phyloP scores from a whole-genome alignment of 306 rosid genomes.

The Cucumis hystrix region DNA sequence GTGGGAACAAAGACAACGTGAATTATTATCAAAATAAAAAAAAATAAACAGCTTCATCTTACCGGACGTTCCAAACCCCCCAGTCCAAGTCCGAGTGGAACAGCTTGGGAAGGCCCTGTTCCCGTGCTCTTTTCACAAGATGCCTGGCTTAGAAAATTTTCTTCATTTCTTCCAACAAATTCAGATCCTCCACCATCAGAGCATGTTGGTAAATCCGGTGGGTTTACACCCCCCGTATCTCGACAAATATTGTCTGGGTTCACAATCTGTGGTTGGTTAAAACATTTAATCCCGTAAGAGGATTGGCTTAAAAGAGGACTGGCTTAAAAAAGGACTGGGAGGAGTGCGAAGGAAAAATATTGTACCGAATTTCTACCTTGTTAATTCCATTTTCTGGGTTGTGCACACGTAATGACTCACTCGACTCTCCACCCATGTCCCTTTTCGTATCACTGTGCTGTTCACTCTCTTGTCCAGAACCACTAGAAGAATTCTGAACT shows the following conservation, averaged over 20 bases:
- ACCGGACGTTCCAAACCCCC: constrained; percentile 50
- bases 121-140: constrained; percentile 23
- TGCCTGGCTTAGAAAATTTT: constrained; percentile 17
- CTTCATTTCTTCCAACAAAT: constrained; percentile 23
- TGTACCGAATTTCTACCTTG: background rate
- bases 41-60: constrained; percentile 34
- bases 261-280: background rate
- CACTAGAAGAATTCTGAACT: constrained; percentile 32
- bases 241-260: background rate
- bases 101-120: constrained; percentile 39
- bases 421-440: constrained; percentile 16
- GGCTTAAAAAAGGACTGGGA: background rate
- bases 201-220: constrained; percentile 32
- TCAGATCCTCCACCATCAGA: constrained; percentile 30
- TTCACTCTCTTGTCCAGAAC: constrained; percentile 38
- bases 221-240: background rate
- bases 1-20: background rate
- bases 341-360: background rate
- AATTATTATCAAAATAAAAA: background rate
- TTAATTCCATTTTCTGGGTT: background rate
- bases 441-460: constrained; percentile 20
- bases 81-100: constrained; percentile 81
- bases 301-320: background rate
- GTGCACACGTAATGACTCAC: background rate
- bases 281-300: background rate